Conservation (phyloP, 805 yeast genomes). For the Lipomyces sp. region DNA sequence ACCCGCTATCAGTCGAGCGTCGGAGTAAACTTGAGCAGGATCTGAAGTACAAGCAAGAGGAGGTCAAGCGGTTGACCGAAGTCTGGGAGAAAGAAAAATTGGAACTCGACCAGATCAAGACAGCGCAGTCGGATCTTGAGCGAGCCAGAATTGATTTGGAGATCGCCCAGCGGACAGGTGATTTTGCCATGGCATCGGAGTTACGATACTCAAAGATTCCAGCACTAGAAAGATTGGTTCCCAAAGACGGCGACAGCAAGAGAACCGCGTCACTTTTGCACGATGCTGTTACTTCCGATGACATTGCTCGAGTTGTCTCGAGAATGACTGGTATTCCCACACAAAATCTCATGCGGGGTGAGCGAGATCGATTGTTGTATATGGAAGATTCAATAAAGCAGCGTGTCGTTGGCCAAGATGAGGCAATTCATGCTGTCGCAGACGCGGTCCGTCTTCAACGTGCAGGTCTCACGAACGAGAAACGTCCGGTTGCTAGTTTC, state of each 20-base stretch:
- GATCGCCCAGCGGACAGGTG: conserved; percentile 78
- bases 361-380: conserved; percentile 82
- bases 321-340: conserved; percentile 97
- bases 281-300: conserved; percentile 92
- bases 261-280: conserved; percentile 57
- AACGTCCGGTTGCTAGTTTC: conserved; percentile 94
- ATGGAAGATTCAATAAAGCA: conserved; percentile 82
- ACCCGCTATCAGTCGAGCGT: conserved; percentile 78
- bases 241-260: conserved; percentile 52
- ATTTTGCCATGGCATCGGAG: conserved; percentile 87
- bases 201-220: conserved; percentile 89
- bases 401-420: conserved; percentile 93
- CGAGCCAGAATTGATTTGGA: conserved; percentile 83
- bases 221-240: conserved; percentile 66
- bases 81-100: conserved; percentile 85
- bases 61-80: conserved; percentile 70
- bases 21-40: conserved; percentile 73
- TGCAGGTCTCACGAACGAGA: conserved; percentile 93
- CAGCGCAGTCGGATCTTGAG: conserved; percentile 81
- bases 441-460: conserved; percentile 96
- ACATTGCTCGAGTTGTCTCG: conserved; percentile 88
- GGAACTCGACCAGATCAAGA: conserved; percentile 76
- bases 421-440: conserved; percentile 84
- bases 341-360: conserved; percentile 88
- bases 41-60: conserved; percentile 64